Percentiles rank a stretch among this genome's conserved stretches.
Evolutionary conservation across 2,329 filamentous ascomycete species (phyloP).

Genomic region (Fusarium euwallaceae): DNA sequence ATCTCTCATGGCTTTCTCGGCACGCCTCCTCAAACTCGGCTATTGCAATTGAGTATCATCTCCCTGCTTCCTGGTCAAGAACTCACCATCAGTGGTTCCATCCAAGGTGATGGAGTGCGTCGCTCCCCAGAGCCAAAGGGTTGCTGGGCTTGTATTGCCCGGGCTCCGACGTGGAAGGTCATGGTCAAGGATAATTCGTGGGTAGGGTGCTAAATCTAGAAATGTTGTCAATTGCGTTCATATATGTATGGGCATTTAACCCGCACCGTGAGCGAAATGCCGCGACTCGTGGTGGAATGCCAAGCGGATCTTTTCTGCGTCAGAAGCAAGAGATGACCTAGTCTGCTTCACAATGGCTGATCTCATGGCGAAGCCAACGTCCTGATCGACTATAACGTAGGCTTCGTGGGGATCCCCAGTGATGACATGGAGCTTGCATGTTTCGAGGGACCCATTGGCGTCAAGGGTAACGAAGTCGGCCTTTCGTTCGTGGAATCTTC

Average conservation of each 20-base stretch:
- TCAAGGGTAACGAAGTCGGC: constrained; percentile 21
- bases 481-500: constrained; percentile 27
- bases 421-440: constrained; percentile 19
- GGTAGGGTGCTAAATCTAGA: constrained; percentile 16
- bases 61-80: neutral
- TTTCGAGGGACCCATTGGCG: constrained; percentile 13
- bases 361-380: constrained; percentile 17
- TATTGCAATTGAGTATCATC: neutral
- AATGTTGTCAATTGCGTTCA: neutral
- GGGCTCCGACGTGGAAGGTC: constrained; percentile 27
- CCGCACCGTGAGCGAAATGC: constrained; percentile 22
- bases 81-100: constrained; percentile 32
- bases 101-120: constrained; percentile 38
- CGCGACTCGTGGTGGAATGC: constrained; percentile 18
- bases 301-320: constrained; percentile 17
- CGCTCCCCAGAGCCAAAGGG: constrained; percentile 38
- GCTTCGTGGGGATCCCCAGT: constrained; percentile 25
- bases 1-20: constrained; percentile 20
- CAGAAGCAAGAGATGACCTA: constrained; percentile 5
- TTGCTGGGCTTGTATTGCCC: constrained; percentile 24
- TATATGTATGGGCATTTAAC: neutral
- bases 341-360: constrained; percentile 11
- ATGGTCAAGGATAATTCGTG: constrained; percentile 21
- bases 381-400: constrained; percentile 24
- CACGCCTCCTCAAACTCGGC: constrained; percentile 15